These are phyloP conservation scores for Coprinopsis cinerea DNA, from an alignment of 768 basidiomycete genomes.

Conservation along the genomic window DNA sequence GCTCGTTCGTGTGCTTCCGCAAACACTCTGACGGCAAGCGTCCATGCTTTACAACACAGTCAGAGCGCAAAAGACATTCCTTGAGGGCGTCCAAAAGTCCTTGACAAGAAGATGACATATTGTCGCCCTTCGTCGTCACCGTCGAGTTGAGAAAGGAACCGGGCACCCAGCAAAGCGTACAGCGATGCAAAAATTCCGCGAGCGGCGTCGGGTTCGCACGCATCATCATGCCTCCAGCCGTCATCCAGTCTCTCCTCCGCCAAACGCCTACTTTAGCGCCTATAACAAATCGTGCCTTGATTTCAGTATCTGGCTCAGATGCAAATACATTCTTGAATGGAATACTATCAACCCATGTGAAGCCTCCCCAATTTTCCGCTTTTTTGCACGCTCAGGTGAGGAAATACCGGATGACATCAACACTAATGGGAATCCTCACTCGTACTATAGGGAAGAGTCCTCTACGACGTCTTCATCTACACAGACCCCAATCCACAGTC, in stretches of 20 bases:
- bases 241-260: conserved; percentile 39
- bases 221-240: conserved; percentile 28
- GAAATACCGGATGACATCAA: no score
- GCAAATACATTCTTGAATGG: conserved; percentile 81
- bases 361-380: conserved; percentile 58
- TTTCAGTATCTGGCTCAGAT: conserved; percentile 78
- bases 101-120: conserved; percentile 79
- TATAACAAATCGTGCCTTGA: conserved; percentile 57
- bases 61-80: conserved; percentile 76
- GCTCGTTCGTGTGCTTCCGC: conserved; percentile 61
- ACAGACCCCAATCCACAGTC: conserved; percentile 34
- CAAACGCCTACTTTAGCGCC: conserved; percentile 51
- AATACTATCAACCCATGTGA: conserved; percentile 50
- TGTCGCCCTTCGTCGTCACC: neutral
- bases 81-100: conserved; percentile 73
- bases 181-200: conserved; percentile 1
- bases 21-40: conserved; percentile 83
- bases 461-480: conserved; percentile 87
- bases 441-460: conserved; percentile 67
- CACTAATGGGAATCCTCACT: conserved; percentile 11
- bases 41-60: conserved; percentile 80
- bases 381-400: conserved; percentile 77
- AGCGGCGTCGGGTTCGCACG: conserved; percentile 4
- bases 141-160: neutral
- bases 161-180: neutral